Percentiles rank a stretch among this genome's conserved stretches.
These are phyloP conservation scores for Blastomyces silverae DNA, from an alignment of 2,329 filamentous ascomycete genomes.

Conservation along the genomic window DNA sequence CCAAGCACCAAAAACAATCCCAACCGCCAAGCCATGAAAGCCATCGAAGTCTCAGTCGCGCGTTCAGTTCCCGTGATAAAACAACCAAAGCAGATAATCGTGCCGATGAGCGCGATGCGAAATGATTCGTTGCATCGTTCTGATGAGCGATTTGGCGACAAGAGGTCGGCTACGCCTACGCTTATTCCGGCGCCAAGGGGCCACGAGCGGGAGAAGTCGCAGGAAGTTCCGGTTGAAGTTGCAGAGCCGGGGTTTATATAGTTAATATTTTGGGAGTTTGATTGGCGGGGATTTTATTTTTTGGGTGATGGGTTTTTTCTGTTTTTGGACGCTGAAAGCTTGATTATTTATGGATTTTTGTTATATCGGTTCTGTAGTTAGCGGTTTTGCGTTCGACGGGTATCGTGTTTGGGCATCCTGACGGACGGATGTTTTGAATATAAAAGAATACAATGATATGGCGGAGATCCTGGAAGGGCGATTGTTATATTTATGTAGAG, in stretches of 20 bases:
- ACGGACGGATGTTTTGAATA: not conserved
- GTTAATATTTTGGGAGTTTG: no score
- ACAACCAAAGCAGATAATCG: conserved; percentile 33
- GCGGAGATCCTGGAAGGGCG: not conserved
- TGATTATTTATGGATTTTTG: no score
- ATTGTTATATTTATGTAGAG: no score
- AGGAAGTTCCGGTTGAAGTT: conserved; percentile 21
- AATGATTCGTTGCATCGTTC: conserved; percentile 23
- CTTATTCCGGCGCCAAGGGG: conserved; percentile 29
- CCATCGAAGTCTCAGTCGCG: conserved; percentile 36
- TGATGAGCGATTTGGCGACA: conserved; percentile 29
- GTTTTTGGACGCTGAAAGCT: not conserved
- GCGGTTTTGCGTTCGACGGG: not conserved
- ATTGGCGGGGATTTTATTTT: not conserved
- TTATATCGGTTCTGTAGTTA: not conserved
- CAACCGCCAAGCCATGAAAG: conserved; percentile 15
- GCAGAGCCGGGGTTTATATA: conserved; percentile 14
- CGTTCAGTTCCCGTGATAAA: conserved; percentile 36
- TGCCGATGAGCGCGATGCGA: conserved; percentile 29
- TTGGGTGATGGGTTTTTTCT: not conserved
- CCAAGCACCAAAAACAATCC: conserved; percentile 18
- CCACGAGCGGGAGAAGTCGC: conserved; percentile 20
- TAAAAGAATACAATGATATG: not conserved
- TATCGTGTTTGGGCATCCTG: not conserved
- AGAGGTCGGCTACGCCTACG: conserved; percentile 24